Conservation (phyloP, 108 stramenopile species). For the Conticribra weissflogii region DNA sequence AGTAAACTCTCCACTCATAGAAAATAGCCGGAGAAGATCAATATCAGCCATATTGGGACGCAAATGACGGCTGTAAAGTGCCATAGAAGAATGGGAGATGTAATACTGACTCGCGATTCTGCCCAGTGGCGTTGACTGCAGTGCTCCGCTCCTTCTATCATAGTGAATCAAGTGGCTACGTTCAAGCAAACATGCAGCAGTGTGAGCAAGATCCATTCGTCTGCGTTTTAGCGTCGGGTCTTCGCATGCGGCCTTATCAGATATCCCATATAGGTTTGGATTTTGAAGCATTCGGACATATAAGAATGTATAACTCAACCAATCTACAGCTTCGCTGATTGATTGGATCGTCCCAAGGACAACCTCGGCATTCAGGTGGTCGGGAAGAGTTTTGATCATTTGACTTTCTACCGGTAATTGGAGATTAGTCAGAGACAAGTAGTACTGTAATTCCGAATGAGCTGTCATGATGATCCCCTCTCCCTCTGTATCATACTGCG, state of each 20-base stretch:
- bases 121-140: conserved; percentile 95
- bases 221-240: conserved; percentile 91
- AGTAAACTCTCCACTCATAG: conserved; percentile 95
- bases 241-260: conserved; percentile 67
- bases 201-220: conserved; percentile 92
- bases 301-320: conserved; percentile 98
- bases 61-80: conserved; percentile 93
- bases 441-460: conserved; percentile 98
- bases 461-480: conserved; percentile 99
- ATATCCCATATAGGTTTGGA: conserved; percentile 92
- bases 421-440: conserved; percentile 96
- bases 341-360: conserved; percentile 93
- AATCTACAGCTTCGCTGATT: conserved; percentile 93
- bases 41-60: conserved; percentile 98
- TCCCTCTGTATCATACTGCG: conserved; percentile 98
- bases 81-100: conserved; percentile 96
- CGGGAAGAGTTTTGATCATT: conserved; percentile 92
- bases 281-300: conserved; percentile 98
- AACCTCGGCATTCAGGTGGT: conserved; percentile 98
- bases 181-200: conserved; percentile 91
- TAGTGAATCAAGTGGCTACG: conserved; percentile 93
- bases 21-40: conserved; percentile 96
- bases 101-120: conserved; percentile 98
- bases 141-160: conserved; percentile 90
- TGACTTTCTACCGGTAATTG: conserved; percentile 99